phyloP scores from a whole-genome alignment of 768 basidiomycete species.

The Boletus speciosus region DNA sequence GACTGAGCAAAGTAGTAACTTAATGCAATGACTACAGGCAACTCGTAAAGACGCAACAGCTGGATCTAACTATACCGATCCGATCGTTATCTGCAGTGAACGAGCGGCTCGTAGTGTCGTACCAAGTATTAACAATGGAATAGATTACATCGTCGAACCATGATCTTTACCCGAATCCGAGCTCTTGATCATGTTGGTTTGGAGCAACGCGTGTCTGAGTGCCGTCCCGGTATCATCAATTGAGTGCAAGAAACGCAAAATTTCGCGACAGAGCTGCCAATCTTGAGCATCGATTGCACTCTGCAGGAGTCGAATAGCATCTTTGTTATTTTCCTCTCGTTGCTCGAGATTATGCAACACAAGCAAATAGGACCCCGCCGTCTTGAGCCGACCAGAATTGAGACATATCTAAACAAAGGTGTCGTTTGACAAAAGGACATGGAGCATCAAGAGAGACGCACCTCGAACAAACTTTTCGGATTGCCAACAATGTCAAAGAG shows the following conservation, averaged over 20 bases:
- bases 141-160: background rate
- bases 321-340: slow-evolving; percentile 69
- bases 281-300: slow-evolving; percentile 75
- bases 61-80: background rate
- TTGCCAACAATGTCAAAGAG: slow-evolving; percentile 89
- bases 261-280: slow-evolving; percentile 88
- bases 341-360: slow-evolving; percentile 94
- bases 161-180: background rate
- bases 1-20: too few relatives aligned
- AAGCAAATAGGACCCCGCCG: slow-evolving; percentile 88
- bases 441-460: slow-evolving; percentile 30
- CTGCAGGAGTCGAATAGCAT: slow-evolving; percentile 77
- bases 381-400: slow-evolving; percentile 66
- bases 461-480: slow-evolving; percentile 89
- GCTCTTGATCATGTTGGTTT: slow-evolving; percentile 39
- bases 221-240: slow-evolving; percentile 84
- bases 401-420: slow-evolving; percentile 67
- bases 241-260: slow-evolving; percentile 88
- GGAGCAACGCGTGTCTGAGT: slow-evolving; percentile 56
- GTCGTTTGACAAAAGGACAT: background rate
- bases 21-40: too few relatives aligned
- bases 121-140: background rate
- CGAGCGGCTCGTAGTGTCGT: background rate
- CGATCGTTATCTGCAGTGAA: background rate
- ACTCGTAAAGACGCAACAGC: too few relatives aligned